These are phyloP conservation scores for Colletotrichum incanum DNA, from an alignment of 2,329 filamentous ascomycete genomes.

Conservation along the genomic window DNA sequence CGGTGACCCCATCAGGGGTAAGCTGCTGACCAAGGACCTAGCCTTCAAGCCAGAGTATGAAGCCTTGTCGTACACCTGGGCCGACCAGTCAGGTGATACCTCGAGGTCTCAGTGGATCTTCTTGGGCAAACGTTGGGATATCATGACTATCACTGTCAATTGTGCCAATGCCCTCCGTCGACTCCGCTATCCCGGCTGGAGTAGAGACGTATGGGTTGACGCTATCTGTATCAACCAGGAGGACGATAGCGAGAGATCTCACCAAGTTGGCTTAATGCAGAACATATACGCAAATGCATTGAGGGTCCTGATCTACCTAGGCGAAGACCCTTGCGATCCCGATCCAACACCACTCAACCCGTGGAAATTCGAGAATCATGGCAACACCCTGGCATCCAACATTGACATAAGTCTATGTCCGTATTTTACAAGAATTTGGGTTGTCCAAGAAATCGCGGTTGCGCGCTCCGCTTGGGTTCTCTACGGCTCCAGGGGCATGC, in stretches of 20 bases:
- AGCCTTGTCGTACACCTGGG: slow-evolving; percentile 39
- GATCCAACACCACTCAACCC: background rate
- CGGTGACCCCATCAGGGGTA: background rate
- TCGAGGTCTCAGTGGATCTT: background rate
- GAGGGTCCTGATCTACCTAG: slow-evolving; percentile 9
- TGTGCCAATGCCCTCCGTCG: slow-evolving; percentile 28
- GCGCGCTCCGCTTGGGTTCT: too few relatives aligned
- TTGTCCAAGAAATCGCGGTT: background rate
- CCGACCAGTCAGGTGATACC: slow-evolving; percentile 4
- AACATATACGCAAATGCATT: slow-evolving; percentile 41
- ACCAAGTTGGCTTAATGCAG: slow-evolving; percentile 45
- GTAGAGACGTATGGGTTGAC: slow-evolving; percentile 19
- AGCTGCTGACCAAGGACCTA: background rate
- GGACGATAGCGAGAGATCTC: slow-evolving; percentile 31
- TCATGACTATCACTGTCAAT: background rate
- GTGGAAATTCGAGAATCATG: background rate
- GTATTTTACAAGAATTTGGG: background rate
- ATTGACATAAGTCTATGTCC: background rate
- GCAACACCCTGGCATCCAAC: background rate
- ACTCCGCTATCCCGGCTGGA: background rate
- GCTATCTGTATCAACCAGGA: slow-evolving; percentile 36
- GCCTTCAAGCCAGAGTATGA: slow-evolving; percentile 19
- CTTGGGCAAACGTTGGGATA: slow-evolving; percentile 1
- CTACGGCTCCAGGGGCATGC: background rate
- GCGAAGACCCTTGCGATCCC: background rate